Evolutionary conservation across 148 eudicot species (phyloP), one percentile per base, ranked within the genome.

Genomic region (Rhododendron williamsianum): DNA sequence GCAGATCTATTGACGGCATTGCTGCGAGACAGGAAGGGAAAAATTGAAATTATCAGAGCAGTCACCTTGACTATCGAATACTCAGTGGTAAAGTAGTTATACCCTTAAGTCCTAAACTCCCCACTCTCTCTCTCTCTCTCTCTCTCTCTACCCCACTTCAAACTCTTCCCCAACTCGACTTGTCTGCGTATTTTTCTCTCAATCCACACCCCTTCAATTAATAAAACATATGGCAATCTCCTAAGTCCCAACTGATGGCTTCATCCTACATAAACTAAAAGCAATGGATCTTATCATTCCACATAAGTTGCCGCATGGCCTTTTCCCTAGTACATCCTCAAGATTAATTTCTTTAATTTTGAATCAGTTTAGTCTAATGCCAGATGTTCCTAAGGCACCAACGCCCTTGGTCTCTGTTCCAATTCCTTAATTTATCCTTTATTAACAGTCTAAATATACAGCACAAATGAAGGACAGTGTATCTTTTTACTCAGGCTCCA

Each of bases 1-100:
- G 89, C 67, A 93, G 91, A 48, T 83, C 91, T 67, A 97, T 87
- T 85, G 74, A 84, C 77, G 63, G 79, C 91, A 86, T 91, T 76
- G 65, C 88, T 81, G 85, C 81, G 86, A 54, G 16, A 8, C 25
- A 83, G 45, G 9, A 86, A 43, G 43, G 41, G 5, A 12, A 11
- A 35, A 43, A 15, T 23, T n/a, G 11, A 9, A n/a, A 65, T n/a
- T 65, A 65, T 9, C 72, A 65, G 69, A 23, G 72, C 9, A 3
- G 72, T 25, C 30, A 25, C 13, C 72, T 65, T 65, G 72, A 3
- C 90, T 41, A 41, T 41, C 87, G 35, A 63, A 15, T 74, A 52
- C 86, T 78, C 11, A 86, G 45, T 41, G 45, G 7, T 41, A 41
- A 41, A 41, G 45, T 41, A 41, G 7, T 6, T 41, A 41, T 41